Evolutionary conservation across 2,329 filamentous ascomycete genomes (phyloP).

Genomic region (Penicillium glabrum): DNA sequence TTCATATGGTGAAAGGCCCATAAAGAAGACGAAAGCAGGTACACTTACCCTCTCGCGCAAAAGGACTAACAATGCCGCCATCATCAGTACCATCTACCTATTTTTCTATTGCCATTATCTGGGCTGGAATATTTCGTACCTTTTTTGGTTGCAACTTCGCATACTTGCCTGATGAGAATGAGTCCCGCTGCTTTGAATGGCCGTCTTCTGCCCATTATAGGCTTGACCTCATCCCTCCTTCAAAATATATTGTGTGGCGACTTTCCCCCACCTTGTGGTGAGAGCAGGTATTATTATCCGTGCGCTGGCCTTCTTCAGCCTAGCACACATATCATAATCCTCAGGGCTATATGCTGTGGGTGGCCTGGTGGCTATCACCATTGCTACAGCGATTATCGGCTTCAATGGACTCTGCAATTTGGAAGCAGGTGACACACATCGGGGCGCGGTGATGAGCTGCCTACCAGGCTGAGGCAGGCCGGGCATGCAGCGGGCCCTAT

Average conservation of each 20-base stretch:
- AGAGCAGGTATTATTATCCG: constrained; percentile 78
- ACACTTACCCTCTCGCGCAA: constrained; percentile 33
- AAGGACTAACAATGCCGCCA: constrained; percentile 72
- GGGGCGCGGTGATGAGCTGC: constrained; percentile 82
- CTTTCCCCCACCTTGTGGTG: constrained; percentile 76
- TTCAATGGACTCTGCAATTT: constrained; percentile 90
- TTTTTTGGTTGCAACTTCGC: constrained; percentile 95
- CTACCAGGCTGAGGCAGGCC: constrained; percentile 76
- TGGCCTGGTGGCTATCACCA: constrained; percentile 81
- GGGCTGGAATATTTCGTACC: constrained; percentile 97
- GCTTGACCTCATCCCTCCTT: constrained; percentile 82
- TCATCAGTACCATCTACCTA: constrained; percentile 85
- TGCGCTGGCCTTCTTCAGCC: constrained; percentile 74
- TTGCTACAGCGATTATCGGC: constrained; percentile 90
- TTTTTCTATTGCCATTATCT: constrained; percentile 93
- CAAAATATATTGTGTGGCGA: constrained; percentile 87
- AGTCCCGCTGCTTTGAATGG: constrained; percentile 72
- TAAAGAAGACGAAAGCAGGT: constrained; percentile 18
- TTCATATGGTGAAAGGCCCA: not conserved
- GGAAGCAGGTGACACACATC: constrained; percentile 75
- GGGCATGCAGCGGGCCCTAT: constrained; percentile 84
- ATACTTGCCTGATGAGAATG: constrained; percentile 61
- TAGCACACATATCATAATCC: constrained; percentile 68
- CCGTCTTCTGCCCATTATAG: constrained; percentile 82
- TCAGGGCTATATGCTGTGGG: constrained; percentile 76